Evolutionary conservation across 495 filamentous ascomycete species (phyloP), one percentile per base, ranked within the genome.

Genomic region (Hyphodiscus hymeniophilus): DNA sequence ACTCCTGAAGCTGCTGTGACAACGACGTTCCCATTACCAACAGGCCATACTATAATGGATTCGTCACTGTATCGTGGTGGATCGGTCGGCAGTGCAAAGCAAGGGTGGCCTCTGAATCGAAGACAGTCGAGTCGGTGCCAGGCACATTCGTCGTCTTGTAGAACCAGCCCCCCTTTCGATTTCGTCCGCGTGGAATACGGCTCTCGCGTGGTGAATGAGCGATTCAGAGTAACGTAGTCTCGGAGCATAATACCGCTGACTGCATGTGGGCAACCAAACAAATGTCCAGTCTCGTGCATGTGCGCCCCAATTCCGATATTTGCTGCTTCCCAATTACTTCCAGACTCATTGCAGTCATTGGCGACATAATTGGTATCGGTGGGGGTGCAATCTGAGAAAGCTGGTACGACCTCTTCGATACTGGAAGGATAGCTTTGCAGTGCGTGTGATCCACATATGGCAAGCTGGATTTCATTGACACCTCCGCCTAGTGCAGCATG

Each of bases 231-330:
- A 15, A 86, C 77, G 61, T 91, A 96, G 58, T 94, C 90, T 43
- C 86, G 75, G 13, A 85, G 70, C 90, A 96, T 96, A 48, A 95
- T 74, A 7, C 90, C 90, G 31, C 69, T 84, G 49, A 89, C 87
- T 57, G 86, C 87, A 60, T 92, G 87, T 7, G 90, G 88, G 52
- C 84, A 89, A 35, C 90, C 89, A 52, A 96, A 81, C 16, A 91
- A 63, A 64, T 94, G 90, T 2, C 90, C 90, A 0, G 79, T 79
- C 64, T 95, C 89, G 59, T 94, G 90, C 11, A 96, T 65, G 66
- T 95, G 89, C 21, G 89, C 89, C 7, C 90, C 89, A 54, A 95
- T 94, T 38, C 89, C 89, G 50, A 95, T 77, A 56, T 90, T 91
- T 7, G 87, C 88, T 15, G 89, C 79, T 60, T 95, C 89, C 89